Percentiles rank a stretch among this genome's conserved stretches.
Conservation (phyloP, 495 filamentous ascomycete genomes). For the Xylona heveae region DNA sequence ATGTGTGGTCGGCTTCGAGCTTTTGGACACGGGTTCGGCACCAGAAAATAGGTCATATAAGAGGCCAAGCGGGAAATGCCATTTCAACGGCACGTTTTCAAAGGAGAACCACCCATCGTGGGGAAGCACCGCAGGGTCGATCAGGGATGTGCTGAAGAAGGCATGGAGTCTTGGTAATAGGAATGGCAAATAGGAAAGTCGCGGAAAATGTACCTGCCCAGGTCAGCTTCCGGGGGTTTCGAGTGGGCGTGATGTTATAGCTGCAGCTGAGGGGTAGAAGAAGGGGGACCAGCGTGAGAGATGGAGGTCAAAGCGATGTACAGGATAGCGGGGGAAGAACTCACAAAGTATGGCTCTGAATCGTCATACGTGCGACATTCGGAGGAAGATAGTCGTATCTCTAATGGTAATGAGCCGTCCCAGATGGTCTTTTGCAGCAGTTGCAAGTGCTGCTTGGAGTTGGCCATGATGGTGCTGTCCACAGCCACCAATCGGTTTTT, state of each 20-base stretch:
- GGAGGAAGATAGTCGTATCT: slow-evolving; percentile 27
- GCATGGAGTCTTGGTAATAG: slow-evolving; percentile 56
- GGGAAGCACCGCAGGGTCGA: slow-evolving; percentile 32
- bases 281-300: too few relatives aligned
- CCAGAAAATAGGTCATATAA: slow-evolving; percentile 75
- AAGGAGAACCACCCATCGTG: slow-evolving; percentile 52
- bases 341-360: slow-evolving; percentile 31
- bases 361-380: slow-evolving; percentile 32
- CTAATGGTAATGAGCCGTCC: slow-evolving; percentile 27
- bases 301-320: background rate
- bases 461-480: background rate
- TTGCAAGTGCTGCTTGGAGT: background rate
- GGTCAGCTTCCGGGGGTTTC: background rate
- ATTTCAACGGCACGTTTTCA: slow-evolving; percentile 61
- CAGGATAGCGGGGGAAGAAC: background rate
- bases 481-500: too few relatives aligned
- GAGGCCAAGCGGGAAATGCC: slow-evolving; percentile 73
- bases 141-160: slow-evolving; percentile 60
- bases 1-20: slow-evolving; percentile 5
- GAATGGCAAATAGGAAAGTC: slow-evolving; percentile 51
- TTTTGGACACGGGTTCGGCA: slow-evolving; percentile 29
- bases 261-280: background rate
- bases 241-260: background rate
- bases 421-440: slow-evolving; percentile 24
- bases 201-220: slow-evolving; percentile 33